Evolutionary conservation across 2,329 filamentous ascomycete species (phyloP), one percentile per base, ranked within the genome.

Genomic region (Exophiala alcalophila): DNA sequence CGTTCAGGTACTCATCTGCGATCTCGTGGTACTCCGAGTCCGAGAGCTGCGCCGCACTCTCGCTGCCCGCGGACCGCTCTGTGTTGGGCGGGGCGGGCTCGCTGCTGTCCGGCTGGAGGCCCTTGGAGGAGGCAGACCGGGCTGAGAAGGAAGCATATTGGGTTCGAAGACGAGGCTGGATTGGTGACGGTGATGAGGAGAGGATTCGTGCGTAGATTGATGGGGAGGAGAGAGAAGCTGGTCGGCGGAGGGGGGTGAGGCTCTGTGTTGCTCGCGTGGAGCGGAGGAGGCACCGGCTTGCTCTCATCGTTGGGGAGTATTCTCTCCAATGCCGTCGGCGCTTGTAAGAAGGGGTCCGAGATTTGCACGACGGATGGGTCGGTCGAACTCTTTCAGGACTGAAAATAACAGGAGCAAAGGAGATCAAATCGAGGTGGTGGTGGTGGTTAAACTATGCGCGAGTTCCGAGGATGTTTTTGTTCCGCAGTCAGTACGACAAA

Each of bases 11-110:
- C 35, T 74, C 65, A 60, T 96, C 86, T 19, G 89, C 80, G 20
- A 86, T 71, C 43, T 84, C 75, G 60, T 94, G 83, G 63, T 94
- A 97, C 59, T 88, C 71, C 18, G 73, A 69, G 3, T 83, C 78
- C 2, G 78, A 77, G 49, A 96, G 71, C 34, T 84, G 73, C 2
- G 82, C 80, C 1, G 84, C 72, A 15, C 64, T 67, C 36, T 72
- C 61, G 56, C 70, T 62, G 51, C 62, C 37, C 51, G 64, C 53
- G 52, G 73, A 70, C 27, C 67, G 60, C 30, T 63, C 57, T 5
- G 57, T 59, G 9, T 65, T 63, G n/a, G 67, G 67, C 21, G 68
- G 57, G 9, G 57, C 54, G 7, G 80, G 78, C 44, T 80, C 65
- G 27, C 72, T 65, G 4, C 76, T 74, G 49, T 78, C 73, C n/a